Evolutionary conservation across 2,329 filamentous ascomycete species (phyloP), one percentile per base, ranked within the genome.

Genomic region (Xylaria polymorpha): DNA sequence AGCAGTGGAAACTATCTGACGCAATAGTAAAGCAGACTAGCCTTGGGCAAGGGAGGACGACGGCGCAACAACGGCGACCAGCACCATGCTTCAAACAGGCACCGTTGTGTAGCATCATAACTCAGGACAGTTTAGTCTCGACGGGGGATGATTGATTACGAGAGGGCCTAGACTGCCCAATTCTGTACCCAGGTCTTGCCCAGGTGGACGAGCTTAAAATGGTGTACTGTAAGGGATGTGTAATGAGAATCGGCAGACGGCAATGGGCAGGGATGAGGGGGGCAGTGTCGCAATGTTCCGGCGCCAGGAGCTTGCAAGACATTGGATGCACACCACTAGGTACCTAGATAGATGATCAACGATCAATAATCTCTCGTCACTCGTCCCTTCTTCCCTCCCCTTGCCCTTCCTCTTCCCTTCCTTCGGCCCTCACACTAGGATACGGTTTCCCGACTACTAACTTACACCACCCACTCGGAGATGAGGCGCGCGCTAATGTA

Each of bases 21-120:
- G 58, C 58, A 61, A 61, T 37, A 39, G 25, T 57, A 56, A 39
- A 41, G 55, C 14, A 29, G 56, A 37, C 51, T 35, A 46, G 56
- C 56, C 9, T 57, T 41, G 22, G 2, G 8, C 53, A 41, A 22
- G 53, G 53, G 12, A 20, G 39, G 35, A 25, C 46, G 20, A 22
- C 50, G 50, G 29, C 50, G 50, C 35, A 29, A 44, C 20, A 15
- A 20, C 56, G 14, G 37, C 9, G 37, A 44, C 55, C n/a, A 25
- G 35, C 22, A 25, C 55, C 55, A 43, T 55, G 15, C 37, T 35
- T 35, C 50, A 63, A 46, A 56, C 50, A 22, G 25, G 39, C 50
- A 37, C 50, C 25, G 29, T 14, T 46, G 44, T 56, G 60, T 20
- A 53, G 51, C 46, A 41, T 62, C 22, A 48, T 29, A 39, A n/a